Percentiles rank a stretch among this genome's conserved stretches.
Conservation (phyloP, 352 stramenopile genomes). For the Globisporangium viniferum region DNA sequence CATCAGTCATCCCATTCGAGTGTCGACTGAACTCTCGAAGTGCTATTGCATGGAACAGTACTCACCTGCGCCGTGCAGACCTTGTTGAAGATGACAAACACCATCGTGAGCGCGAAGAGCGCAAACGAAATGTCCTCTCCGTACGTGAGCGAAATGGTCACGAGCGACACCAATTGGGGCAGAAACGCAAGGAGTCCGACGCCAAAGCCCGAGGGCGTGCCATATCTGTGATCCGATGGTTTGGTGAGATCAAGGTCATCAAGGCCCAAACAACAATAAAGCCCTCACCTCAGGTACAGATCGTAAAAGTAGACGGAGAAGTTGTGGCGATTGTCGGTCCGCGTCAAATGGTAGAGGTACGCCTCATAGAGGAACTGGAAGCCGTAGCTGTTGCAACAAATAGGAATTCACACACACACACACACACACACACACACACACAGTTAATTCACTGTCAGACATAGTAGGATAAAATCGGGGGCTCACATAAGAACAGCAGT, state of each 20-base stretch:
- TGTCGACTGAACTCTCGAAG: background rate
- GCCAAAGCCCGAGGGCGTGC: slow-evolving; percentile 68
- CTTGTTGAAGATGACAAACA: slow-evolving; percentile 99
- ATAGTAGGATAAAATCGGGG: background rate
- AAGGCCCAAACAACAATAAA: background rate
- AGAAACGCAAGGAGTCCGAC: slow-evolving; percentile 83
- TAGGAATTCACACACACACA: background rate
- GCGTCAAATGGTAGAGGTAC: slow-evolving; percentile 98
- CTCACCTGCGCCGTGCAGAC: slow-evolving; percentile 85
- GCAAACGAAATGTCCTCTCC: slow-evolving; percentile 90
- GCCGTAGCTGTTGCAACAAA: slow-evolving; percentile 60
- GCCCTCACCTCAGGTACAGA: slow-evolving; percentile 92
- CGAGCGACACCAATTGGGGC: slow-evolving; percentile 72
- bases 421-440: background rate
- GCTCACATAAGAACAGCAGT: background rate
- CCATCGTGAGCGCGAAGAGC: slow-evolving; percentile 96
- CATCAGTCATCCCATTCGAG: too few species aligned
- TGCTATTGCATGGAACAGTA: background rate
- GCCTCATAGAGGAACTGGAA: slow-evolving; percentile 94
- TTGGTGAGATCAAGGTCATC: background rate
- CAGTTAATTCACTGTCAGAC: background rate
- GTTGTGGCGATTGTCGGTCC: slow-evolving; percentile 99
- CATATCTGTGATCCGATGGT: slow-evolving; percentile 44
- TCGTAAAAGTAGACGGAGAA: slow-evolving; percentile 99
- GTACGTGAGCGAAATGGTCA: slow-evolving; percentile 69